Evolutionary conservation across 169 alveolate species (phyloP), one percentile per base, ranked within the genome.

Genomic region (Pseudocohnilembus persalinus): DNA sequence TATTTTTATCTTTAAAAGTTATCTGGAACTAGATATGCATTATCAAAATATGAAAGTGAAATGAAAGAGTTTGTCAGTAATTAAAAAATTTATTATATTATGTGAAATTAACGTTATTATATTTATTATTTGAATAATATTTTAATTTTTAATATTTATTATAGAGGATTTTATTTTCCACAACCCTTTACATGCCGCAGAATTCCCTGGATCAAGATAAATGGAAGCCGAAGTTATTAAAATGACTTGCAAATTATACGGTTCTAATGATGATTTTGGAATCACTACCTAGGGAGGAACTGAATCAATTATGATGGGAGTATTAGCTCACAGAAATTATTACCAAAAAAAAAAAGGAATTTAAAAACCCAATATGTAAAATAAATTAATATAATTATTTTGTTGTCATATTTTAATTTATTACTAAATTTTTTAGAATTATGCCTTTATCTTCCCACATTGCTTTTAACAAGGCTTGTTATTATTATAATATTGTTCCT

Each of bases 381-480:
- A 49, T 11, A 49, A 11, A 20, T 49, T 49, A 11, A 49, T 49
- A 49, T 49, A 49, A 49, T 49, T 49, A 49, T 11, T 49, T 49
- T 11, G 16, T n/a, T 1, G 28, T 29, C 0, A 49, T 0, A 34
- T 49, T 79, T 79, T 1, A 27, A 0, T 29, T 34, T 63, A 28
- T 34, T 35, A 29, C n/a, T n/a, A n/a, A n/a, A n/a, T n/a, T n/a
- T n/a, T n/a, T n/a, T 79, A 79, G 84, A 29, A 92, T 96, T 25
- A 35, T 77, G 34, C 92, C 96, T 1, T 72, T 34, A 31, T 79
- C 97, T 16, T 97, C 95, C 72, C 97, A 96, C 88, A 93, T 95
- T 0, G 97, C 96, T 11, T 94, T 96, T 78, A 76, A 83, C 73
- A 96, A 95, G 83, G 98, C 96, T n/a, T 92, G 96, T n/a, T 79